Evolutionary conservation across 495 filamentous ascomycete genomes (phyloP).

Genomic region (Aspergillus funiculosus): DNA sequence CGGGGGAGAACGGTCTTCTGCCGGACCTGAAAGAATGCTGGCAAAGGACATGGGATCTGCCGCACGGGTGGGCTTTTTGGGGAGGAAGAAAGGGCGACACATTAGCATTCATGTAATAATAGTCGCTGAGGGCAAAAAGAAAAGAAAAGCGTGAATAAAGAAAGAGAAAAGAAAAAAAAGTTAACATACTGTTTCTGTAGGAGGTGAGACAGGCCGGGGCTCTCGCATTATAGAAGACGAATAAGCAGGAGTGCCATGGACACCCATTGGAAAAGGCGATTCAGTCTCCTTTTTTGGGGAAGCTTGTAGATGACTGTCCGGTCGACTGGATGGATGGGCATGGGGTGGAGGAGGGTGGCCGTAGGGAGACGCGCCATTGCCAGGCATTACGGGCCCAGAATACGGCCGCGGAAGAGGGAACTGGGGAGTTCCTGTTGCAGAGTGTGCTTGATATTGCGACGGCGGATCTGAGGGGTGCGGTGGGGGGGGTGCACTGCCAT

Average conservation of each 20-base stretch:
- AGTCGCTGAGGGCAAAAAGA: too few relatives aligned
- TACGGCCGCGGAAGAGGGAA: conserved; percentile 41
- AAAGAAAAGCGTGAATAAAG: not conserved
- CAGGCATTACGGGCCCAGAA: conserved; percentile 34
- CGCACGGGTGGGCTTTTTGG: conserved; percentile 62
- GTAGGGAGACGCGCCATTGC: conserved; percentile 39
- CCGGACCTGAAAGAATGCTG: conserved; percentile 73
- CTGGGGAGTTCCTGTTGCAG: conserved; percentile 28
- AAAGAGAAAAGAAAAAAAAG: not conserved
- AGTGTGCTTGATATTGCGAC: conserved; percentile 43
- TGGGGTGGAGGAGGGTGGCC: conserved; percentile 38
- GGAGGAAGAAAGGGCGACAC: conserved; percentile 7
- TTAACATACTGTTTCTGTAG: conserved; percentile 37
- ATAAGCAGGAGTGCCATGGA: conserved; percentile 30
- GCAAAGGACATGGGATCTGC: conserved; percentile 88
- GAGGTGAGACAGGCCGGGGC: conserved; percentile 30
- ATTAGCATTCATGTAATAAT: not conserved
- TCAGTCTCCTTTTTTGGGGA: conserved; percentile 37
- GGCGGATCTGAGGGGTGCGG: conserved; percentile 38
- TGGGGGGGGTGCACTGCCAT: conserved; percentile 46
- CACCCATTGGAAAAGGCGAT: conserved; percentile 32
- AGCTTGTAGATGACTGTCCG: conserved; percentile 40
- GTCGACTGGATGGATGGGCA: conserved; percentile 41
- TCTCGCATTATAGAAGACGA: conserved; percentile 28
- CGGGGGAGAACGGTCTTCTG: conserved; percentile 47